Evolutionary conservation across 2,329 filamentous ascomycete genomes (phyloP), one percentile per base, ranked within the genome.

Genomic region (Neofusicoccum umdonicola): DNA sequence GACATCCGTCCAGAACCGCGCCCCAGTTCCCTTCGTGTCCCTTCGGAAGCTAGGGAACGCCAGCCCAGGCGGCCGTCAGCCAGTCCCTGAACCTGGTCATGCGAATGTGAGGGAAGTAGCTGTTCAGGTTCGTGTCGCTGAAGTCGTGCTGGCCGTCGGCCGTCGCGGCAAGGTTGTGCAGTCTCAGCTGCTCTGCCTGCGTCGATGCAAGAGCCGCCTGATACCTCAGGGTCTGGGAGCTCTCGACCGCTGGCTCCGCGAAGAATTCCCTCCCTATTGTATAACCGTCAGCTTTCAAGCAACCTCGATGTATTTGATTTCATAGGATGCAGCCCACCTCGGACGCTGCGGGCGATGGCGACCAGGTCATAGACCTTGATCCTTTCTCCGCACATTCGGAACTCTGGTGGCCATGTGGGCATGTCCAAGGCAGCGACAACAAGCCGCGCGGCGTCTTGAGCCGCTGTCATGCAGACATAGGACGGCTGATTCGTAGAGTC

Each of bases 61-160:
- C 70, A 22, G 71, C 74, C 76, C 76, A 78, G 31, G 69, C 69
- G 41, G 68, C 41, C 11, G 50, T 34, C 63, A 82, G 77, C 79
- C 79, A 82, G 15, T 72, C 70, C 31, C 69, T 69, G 66, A 82
- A 81, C 9, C 69, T 65, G 4, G 73, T 72, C 13, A 76, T 70
- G 42, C 64, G 68, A 42, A 81, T 69, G 31, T 79, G 74, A 37
- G 77, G 76, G 64, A 78, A 80, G 42, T 70, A 65, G 11, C 69
- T 65, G 72, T 90, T 90, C 62, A 92, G 77, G 2, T 70, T 73
- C 1, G 86, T 77, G 12, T 83, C 77, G 3, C 79, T 77, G 69
- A 90, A 90, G 67, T 88, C 85, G 71, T 90, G 92, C 9, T 87
- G 83, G 2, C 88, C 87, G 67, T 89, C 85, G 17, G 86, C 86